phyloP scores from a whole-genome alignment of 2,329 filamentous ascomycete genomes.

The Sporothrix mexicana region DNA sequence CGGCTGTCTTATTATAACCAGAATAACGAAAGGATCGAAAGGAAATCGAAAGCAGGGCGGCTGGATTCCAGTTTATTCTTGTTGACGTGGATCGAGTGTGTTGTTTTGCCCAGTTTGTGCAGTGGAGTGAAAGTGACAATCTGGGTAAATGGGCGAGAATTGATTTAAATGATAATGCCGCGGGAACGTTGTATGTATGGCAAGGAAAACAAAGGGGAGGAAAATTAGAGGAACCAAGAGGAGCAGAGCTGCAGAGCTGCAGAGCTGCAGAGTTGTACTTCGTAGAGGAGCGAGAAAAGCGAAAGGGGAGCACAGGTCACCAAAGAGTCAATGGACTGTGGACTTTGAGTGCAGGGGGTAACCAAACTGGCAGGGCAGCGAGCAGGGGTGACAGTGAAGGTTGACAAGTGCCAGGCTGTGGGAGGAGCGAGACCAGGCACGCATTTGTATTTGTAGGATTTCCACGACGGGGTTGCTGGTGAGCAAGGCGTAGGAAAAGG shows the following conservation, averaged over 20 bases:
- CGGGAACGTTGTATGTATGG: conserved; percentile 22
- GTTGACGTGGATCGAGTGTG: conserved; percentile 34
- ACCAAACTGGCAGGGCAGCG: background rate
- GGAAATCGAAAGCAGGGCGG: background rate
- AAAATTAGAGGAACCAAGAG: background rate
- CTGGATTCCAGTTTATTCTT: conserved; percentile 29
- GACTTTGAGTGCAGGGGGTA: background rate
- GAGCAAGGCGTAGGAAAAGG: conserved; percentile 15
- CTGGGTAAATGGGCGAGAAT: conserved; percentile 42
- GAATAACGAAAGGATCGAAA: conserved; percentile 1
- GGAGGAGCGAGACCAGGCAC: background rate
- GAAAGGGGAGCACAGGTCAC: background rate
- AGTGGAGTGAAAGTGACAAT: conserved; percentile 41
- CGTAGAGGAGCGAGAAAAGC: background rate
- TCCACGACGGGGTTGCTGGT: background rate
- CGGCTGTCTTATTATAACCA: conserved; percentile 33
- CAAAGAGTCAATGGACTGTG: conserved; percentile 16
- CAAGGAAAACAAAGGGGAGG: background rate
- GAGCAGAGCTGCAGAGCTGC: too few species aligned
- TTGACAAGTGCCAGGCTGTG: background rate
- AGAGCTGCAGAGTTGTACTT: too few species aligned
- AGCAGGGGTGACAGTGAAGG: background rate
- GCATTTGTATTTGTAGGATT: conserved; percentile 12
- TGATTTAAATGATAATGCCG: conserved; percentile 35
- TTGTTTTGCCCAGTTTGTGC: conserved; percentile 28